Conservation (phyloP, 306 rosid genomes). For the Prunus armeniaca region DNA sequence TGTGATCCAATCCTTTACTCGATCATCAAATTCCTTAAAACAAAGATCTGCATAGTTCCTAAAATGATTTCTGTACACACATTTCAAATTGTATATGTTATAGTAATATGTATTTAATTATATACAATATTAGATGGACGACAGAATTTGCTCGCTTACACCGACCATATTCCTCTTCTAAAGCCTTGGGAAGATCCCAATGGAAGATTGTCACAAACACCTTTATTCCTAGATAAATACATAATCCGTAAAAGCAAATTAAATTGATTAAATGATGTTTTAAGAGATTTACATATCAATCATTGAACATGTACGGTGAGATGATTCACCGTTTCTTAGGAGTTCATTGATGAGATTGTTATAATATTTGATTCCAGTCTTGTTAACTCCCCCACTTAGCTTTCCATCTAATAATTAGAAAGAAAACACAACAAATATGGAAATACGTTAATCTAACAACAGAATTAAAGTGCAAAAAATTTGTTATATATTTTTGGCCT, state of each 20-base stretch:
- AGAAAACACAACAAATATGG: neutral
- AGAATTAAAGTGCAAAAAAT: too few relatives aligned
- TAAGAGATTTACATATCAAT: neutral
- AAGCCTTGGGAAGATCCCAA: constrained; percentile 69
- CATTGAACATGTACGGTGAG: neutral
- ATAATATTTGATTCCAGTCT: constrained; percentile 51
- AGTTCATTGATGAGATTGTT: constrained; percentile 55
- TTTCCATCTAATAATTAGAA: constrained; percentile 37
- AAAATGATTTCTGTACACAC: constrained; percentile 29
- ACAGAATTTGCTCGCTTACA: constrained; percentile 33
- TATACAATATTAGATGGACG: neutral
- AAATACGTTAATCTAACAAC: neutral
- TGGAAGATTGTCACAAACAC: constrained; percentile 65
- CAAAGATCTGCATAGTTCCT: constrained; percentile 46
- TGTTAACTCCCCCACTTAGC: constrained; percentile 48
- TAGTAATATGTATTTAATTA: neutral
- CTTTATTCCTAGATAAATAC: constrained; percentile 20
- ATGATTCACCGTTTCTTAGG: constrained; percentile 29
- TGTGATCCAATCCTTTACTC: constrained; percentile 65
- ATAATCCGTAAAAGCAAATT: neutral
- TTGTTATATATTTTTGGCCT: too few relatives aligned
- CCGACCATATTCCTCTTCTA: constrained; percentile 58
- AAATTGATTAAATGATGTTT: neutral
- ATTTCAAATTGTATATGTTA: neutral
- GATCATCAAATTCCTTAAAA: constrained; percentile 51